Base-by-base conservation (phyloP, 2,329 filamentous ascomycete species). In the Fusarium avenaceum region DNA sequence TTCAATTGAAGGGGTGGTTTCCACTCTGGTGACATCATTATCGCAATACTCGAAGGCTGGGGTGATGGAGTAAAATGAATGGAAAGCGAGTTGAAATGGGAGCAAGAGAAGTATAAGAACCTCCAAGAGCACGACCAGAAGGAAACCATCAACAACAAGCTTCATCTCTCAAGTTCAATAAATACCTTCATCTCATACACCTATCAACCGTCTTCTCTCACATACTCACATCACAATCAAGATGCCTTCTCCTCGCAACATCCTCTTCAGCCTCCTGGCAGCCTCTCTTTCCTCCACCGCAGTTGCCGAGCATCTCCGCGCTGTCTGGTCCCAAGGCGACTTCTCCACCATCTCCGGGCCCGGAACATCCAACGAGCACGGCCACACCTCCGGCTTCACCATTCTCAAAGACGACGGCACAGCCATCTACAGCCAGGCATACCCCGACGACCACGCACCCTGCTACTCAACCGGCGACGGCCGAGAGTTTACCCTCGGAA, bases 341-440 rank as follows among this genome's bases (percentile, higher is more conserved):
- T 63, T 63, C 30, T 46, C 42, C 17, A 55, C 59, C 22, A 48
- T 61, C n/a, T 49, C 55, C 9, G 59, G 59, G 6, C 56, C 56
- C 2, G 40, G 46, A 6, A 30, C n/a, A 17, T 43, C 30, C 22
- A 54, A 42, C 43, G 38, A 59, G 20, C n/a, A 33, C 6, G 47
- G 48, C 1, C 56, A 60, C 30, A 28, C 11, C n/a, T 43, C 33
- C 9, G 56, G 56, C 14, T 63, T 63, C 24, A 20, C 48, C 6
- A 63, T 63, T 5, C 57, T 60, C 43, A 55, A 61, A 24, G 56
- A 60, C 14, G 59, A 51, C 13, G 56, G 56, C 9, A 46, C 35
- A 10, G 59, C 56, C 22, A 60, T 63, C 17, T 63, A 60, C 32
- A 48, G 32, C 13, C 20, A 60, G 13, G 48, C 48, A 2, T 60